phyloP scores from a whole-genome alignment of 1,139 yeast genomes.

The Scheffersomyces titani region DNA sequence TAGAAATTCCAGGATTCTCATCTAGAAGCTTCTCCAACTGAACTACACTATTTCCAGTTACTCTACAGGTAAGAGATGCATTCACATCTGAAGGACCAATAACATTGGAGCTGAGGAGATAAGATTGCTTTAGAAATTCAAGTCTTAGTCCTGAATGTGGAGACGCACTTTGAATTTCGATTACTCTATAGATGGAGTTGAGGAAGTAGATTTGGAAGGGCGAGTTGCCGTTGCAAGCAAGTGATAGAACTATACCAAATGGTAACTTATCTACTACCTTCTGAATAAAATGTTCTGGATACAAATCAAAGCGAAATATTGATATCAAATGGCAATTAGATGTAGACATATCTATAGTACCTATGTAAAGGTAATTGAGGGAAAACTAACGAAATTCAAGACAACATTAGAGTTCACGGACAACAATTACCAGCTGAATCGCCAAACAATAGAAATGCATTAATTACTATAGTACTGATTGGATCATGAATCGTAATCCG shows the following conservation, averaged over 20 bases:
- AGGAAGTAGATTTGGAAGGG: background rate
- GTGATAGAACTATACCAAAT: background rate
- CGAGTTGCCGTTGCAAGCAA: background rate
- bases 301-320: background rate
- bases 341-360: background rate
- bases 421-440: no score
- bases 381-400: no score
- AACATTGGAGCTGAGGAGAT: background rate
- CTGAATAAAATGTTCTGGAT: background rate
- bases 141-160: background rate
- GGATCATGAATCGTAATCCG: background rate
- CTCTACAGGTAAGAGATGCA: background rate
- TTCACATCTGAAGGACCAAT: background rate
- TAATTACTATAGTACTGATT: background rate
- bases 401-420: background rate
- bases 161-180: background rate
- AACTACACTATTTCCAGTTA: background rate
- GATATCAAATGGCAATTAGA: background rate
- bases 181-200: background rate
- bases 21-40: background rate
- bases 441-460: background rate
- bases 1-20: background rate
- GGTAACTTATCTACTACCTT: background rate
- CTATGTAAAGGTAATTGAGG: background rate
- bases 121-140: background rate